A percentile compares a stretch with the other conserved stretches of the same genome.
Conservation (phyloP, 2,329 filamentous ascomycete genomes). For the Fusarium azukiicola region DNA sequence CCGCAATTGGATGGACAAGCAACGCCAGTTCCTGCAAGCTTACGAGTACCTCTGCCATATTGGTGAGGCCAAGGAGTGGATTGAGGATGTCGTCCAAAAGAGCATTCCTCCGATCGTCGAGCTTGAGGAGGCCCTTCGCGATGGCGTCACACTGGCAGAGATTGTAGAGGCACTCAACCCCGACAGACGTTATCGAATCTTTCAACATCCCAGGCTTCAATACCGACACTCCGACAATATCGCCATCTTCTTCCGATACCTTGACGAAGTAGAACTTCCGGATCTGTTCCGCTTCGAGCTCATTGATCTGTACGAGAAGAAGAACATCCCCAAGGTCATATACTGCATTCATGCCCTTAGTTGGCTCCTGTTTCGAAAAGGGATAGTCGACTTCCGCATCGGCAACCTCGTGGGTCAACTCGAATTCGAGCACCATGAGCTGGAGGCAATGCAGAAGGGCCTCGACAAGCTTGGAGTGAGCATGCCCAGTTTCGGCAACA, state of each 20-base stretch:
- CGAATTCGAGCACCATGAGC: conserved; percentile 98
- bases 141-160: conserved; percentile 97
- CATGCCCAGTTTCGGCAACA: conserved; percentile 99
- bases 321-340: conserved; percentile 99
- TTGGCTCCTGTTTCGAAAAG: conserved; percentile 97
- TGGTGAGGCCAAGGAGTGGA: conserved; percentile 99
- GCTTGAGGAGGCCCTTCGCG: conserved; percentile 93
- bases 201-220: conserved; percentile 91
- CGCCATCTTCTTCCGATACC: conserved; percentile 95
- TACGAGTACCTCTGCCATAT: conserved; percentile 99
- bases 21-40: conserved; percentile 96
- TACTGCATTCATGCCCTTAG: conserved; percentile 99
- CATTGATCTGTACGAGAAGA: conserved; percentile 99
- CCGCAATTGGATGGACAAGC: conserved; percentile 99
- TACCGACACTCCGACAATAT: conserved; percentile 99
- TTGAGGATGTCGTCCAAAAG: conserved; percentile 93
- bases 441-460: conserved; percentile 98
- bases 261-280: conserved; percentile 94
- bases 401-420: conserved; percentile 98
- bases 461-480: conserved; percentile 96
- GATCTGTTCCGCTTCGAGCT: conserved; percentile 98
- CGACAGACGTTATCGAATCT: conserved; percentile 88
- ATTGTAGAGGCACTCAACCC: conserved; percentile 94
- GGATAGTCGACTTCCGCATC: conserved; percentile 96
- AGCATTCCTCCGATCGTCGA: conserved; percentile 95